Conservation (phyloP, 2,329 filamentous ascomycete genomes). For the Xylaria sp. region DNA sequence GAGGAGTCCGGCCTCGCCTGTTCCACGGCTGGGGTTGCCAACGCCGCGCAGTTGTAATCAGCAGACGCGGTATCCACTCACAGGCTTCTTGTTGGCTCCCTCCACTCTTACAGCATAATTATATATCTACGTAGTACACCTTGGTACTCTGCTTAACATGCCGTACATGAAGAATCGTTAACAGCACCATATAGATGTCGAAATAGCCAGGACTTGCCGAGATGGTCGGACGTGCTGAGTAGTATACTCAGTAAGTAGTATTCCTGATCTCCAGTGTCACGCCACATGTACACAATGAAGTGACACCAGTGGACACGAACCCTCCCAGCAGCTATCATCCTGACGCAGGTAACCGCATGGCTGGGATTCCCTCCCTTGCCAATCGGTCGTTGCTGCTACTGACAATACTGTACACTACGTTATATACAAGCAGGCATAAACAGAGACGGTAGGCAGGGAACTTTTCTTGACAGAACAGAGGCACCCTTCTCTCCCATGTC, state of each 20-base stretch:
- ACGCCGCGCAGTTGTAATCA: constrained; percentile 13
- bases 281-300: constrained; percentile 19
- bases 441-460: not conserved
- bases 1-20: constrained; percentile 3
- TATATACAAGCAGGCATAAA: not conserved
- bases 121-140: not conserved
- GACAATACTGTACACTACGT: not conserved
- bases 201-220: constrained; percentile 11
- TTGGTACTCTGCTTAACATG: constrained; percentile 1
- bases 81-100: constrained; percentile 2
- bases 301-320: constrained; percentile 24
- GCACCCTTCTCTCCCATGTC: not conserved
- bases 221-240: not conserved
- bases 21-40: constrained; percentile 8
- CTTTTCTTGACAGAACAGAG: not conserved
- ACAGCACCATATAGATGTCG: not conserved
- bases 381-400: constrained; percentile 8
- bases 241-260: not conserved
- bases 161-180: not conserved
- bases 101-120: not conserved
- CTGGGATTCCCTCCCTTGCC: constrained; percentile 26
- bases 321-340: constrained; percentile 22
- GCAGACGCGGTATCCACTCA: constrained; percentile 3
- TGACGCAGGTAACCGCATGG: constrained; percentile 32
- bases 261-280: constrained; percentile 11